Conservation (phyloP, 2,329 filamentous ascomycete genomes). For the Talaromyces atroroseus region DNA sequence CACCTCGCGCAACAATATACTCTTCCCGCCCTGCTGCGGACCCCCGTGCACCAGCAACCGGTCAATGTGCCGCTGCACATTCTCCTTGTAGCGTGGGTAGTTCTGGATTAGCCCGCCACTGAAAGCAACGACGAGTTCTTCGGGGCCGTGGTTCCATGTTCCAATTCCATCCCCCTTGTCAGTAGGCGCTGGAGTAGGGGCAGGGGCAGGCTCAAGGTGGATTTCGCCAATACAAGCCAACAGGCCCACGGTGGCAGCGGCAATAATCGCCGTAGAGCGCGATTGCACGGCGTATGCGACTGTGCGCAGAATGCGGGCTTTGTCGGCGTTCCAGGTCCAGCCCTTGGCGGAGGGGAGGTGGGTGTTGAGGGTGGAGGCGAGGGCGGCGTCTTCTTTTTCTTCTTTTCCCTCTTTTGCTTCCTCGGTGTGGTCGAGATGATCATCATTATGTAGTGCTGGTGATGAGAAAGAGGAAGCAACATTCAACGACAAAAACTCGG, state of each 20-base stretch:
- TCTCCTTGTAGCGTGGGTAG: constrained; percentile 64
- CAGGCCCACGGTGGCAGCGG: constrained; percentile 63
- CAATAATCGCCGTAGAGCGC: constrained; percentile 64
- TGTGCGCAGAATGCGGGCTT: constrained; percentile 53
- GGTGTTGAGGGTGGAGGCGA: constrained; percentile 40
- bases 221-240: constrained; percentile 63
- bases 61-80: constrained; percentile 65
- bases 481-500: constrained; percentile 53
- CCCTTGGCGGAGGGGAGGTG: constrained; percentile 44
- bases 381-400: constrained; percentile 43
- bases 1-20: constrained; percentile 45
- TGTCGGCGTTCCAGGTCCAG: constrained; percentile 58
- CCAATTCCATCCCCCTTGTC: background rate
- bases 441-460: background rate
- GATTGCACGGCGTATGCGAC: constrained; percentile 64
- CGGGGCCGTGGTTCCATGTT: constrained; percentile 30
- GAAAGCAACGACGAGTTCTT: constrained; percentile 67
- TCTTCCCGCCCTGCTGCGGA: constrained; percentile 41
- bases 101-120: constrained; percentile 72
- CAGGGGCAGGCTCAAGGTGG: constrained; percentile 21
- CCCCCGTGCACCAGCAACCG: constrained; percentile 38
- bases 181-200: background rate
- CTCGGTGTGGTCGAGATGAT: too few species aligned
- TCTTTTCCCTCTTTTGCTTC: background rate
- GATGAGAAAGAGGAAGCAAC: constrained; percentile 45